Conservation (phyloP, 805 yeast species). For the Wickerhamiella azyma region DNA sequence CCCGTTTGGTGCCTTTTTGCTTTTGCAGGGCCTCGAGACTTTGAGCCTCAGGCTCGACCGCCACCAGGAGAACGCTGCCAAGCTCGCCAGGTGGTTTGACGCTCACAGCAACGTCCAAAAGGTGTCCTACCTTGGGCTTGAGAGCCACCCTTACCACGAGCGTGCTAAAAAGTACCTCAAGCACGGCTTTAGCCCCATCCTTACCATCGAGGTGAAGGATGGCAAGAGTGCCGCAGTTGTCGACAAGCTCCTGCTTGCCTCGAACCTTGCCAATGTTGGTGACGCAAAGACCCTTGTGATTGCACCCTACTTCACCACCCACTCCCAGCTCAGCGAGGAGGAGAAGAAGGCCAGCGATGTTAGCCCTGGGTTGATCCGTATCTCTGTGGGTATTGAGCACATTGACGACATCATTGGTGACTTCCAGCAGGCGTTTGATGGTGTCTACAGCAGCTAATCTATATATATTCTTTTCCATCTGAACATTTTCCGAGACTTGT, state of each 20-base stretch:
- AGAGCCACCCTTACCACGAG: slow-evolving; percentile 63
- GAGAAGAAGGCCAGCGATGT: slow-evolving; percentile 81
- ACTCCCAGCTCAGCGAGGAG: slow-evolving; percentile 72
- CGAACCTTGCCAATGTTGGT: slow-evolving; percentile 93
- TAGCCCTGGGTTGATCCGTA: slow-evolving; percentile 74
- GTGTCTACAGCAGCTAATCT: slow-evolving; percentile 30
- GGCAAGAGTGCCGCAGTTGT: slow-evolving; percentile 67
- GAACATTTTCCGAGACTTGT: too few species aligned
- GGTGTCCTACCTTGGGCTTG: slow-evolving; percentile 89
- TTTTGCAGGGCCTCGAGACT: slow-evolving; percentile 88
- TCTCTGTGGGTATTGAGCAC: slow-evolving; percentile 81
- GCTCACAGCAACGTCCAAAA: slow-evolving; percentile 54
- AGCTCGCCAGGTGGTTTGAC: slow-evolving; percentile 66
- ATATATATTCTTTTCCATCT: neutral
- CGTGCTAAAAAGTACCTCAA: slow-evolving; percentile 70
- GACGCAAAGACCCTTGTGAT: slow-evolving; percentile 91
- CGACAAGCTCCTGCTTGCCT: slow-evolving; percentile 69
- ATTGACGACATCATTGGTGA: slow-evolving; percentile 85
- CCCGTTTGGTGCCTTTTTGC: slow-evolving; percentile 79
- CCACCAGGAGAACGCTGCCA: slow-evolving; percentile 70
- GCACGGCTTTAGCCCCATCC: slow-evolving; percentile 74
- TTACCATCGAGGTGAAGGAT: slow-evolving; percentile 79
- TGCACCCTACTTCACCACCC: slow-evolving; percentile 93
- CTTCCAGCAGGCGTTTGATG: slow-evolving; percentile 70
- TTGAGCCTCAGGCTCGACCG: slow-evolving; percentile 87